Base-by-base conservation (phyloP, 805 yeast species). In the Wickerhamomyces subpelliculosus region DNA sequence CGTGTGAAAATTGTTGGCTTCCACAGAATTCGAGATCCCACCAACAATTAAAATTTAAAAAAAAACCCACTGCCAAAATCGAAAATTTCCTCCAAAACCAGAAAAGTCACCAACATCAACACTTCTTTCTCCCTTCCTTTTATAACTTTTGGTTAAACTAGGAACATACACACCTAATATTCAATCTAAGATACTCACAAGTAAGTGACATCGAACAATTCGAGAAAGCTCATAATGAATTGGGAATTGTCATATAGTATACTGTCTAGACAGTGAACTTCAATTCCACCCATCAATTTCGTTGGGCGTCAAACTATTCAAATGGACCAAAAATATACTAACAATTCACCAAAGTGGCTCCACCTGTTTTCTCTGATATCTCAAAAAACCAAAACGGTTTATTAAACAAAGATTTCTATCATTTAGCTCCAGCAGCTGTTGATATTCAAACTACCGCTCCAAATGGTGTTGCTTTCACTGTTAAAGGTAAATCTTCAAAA, bases 361-460 rank as follows among this genome's bases (percentile, higher is more conserved):
- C 93, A 53, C 87, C 93, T 57, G 86, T 90, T 61, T 90, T 81
- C 77, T 78, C 95, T 51, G 96, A 89, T 68, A 84, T 93, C 60
- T 81, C 94, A 62, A 89, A 88, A 73, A 78, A 85, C 62, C 75
- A 95, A 69, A 89, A 88, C 73, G 93, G 82, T 68, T 78, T 93
- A 57, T 77, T 93, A 62, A 74, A 76, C 70, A 82, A 72, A 68
- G 98, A 93, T 70, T 93, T 88, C 80, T 93, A 73, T 82, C 97
- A 93, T 73, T 70, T 75, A 52, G 69, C 90, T 48, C 85, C 93
- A 47, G 93, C 93, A 51, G 68, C 93, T 42, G 75, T 93, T 51
- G 96, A 86, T 60, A 79, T 90, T 57, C 84, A 85, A 73, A 83
- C 97, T 52, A 76, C 75, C 50, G 96, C 98, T 55, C 95, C 96